Evolutionary conservation across 306 rosid species (phyloP), one percentile per base, ranked within the genome.

Genomic region (Gynostemma pentaphyllum): DNA sequence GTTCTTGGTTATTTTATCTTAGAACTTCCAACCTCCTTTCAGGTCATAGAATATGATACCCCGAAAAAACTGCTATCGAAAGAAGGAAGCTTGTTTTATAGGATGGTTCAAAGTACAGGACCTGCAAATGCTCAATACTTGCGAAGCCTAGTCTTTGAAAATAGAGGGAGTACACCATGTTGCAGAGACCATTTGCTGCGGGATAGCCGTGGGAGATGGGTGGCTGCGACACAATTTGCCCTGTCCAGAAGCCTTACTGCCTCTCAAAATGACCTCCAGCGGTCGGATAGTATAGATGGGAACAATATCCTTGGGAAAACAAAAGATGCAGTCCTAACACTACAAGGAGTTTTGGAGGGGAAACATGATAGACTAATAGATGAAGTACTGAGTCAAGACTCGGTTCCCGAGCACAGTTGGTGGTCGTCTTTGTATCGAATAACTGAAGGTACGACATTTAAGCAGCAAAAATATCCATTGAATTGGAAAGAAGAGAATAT

Each of bases 21-120:
- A 39, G n/a, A 34, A 10, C 45, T 18, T 0, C 22, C 39, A 41
- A 49, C 22, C 18, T 48, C 21, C 47, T 46, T 67, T 15, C 78
- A 90, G 97, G 94, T 85, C 55, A 67, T 78, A 21, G 97, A 90
- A 62, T 82, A 85, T 66, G 78, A 63, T 65, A 75, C 82, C 22
- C 87, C 97, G 11, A 73, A 80, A 68, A 55, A 78, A 22, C 88
- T 90, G 23, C 69, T 90, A 36, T 66, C 32, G 37, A 71, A 81
- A 30, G 83, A 87, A 76, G 82, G 70, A 47, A 79, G 85, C 23
- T 86, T 84, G 29, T 90, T 90, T 76, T 77, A 81, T 57, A 80
- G 75, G 78, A 90, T 90, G 94, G 85, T 90, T 64, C 83, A 80
- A 34, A 90, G 97, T 23, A 90, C 97, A 22, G 97, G 97, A 51